These are phyloP conservation scores for Eucalyptus erythrocorys DNA, from an alignment of 345 rosid genomes.

Conservation along the genomic window DNA sequence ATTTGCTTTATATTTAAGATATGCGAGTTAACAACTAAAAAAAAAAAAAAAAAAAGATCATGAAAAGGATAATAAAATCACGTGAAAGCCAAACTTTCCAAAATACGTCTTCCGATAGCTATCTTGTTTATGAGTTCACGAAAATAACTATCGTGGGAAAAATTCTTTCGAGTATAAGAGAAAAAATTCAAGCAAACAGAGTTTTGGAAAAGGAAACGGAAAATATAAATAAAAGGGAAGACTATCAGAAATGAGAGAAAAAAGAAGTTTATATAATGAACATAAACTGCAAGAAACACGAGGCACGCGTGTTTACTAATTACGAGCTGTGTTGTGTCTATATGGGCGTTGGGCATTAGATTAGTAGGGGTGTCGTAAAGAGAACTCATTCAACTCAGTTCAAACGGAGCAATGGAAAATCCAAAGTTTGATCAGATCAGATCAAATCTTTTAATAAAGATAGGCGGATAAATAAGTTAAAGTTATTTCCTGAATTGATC, in stretches of 20 bases:
- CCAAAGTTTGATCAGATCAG: neutral
- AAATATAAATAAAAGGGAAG: neutral
- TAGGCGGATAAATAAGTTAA: neutral
- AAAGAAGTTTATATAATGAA: neutral
- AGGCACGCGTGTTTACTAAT: neutral
- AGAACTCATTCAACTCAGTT: neutral
- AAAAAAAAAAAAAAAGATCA: neutral
- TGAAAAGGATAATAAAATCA: neutral
- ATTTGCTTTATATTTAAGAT: neutral
- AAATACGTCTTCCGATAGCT: neutral
- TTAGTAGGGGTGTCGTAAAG: neutral
- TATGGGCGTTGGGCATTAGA: neutral
- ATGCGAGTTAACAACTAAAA: neutral
- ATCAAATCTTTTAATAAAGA: neutral
- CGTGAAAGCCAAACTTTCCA: neutral
- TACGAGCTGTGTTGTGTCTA: neutral
- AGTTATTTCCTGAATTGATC: neutral
- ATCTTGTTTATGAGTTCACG: neutral
- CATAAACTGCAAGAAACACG: neutral
- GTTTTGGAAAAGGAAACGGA: neutral
- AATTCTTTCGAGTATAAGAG: neutral
- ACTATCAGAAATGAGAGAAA: neutral
- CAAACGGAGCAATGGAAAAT: neutral
- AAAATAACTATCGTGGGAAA: neutral
- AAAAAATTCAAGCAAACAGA: neutral